A percentile compares a stretch with the other conserved stretches of the same genome.
Conservation (phyloP, 371 early-diverging fungal species). For the Syncephalastrum racemosum region DNA sequence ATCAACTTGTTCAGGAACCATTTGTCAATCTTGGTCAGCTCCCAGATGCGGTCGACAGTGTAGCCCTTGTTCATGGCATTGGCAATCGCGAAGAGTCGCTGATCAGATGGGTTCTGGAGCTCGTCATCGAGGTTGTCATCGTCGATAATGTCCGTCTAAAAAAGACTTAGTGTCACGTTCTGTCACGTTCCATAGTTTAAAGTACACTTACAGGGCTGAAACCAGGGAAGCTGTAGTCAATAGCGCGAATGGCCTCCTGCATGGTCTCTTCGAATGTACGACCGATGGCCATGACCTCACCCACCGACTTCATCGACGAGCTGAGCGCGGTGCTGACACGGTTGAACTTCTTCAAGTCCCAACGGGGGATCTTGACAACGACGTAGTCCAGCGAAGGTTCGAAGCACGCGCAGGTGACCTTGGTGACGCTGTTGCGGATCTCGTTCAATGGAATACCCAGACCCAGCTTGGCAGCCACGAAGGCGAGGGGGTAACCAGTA, state of each 20-base stretch:
- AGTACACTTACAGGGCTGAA: conserved; percentile 64
- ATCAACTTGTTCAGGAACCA: conserved; percentile 95
- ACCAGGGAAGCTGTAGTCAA: conserved; percentile 85
- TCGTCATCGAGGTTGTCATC: conserved; percentile 73
- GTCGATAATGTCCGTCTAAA: conserved; percentile 58
- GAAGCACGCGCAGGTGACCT: conserved; percentile 93
- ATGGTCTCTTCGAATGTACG: conserved; percentile 95
- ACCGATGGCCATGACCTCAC: conserved; percentile 97
- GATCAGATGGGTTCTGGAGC: conserved; percentile 83
- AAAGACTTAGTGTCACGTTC: not conserved
- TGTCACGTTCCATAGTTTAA: conserved; percentile 28
- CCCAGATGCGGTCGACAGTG: conserved; percentile 83
- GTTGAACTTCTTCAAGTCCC: conserved; percentile 95
- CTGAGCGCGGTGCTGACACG: conserved; percentile 86
- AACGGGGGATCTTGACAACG: conserved; percentile 95
- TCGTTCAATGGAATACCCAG: conserved; percentile 89
- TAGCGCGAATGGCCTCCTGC: conserved; percentile 93
- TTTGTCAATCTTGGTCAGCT: conserved; percentile 87
- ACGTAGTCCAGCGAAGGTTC: conserved; percentile 94
- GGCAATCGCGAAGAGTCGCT: conserved; percentile 90
- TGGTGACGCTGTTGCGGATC: conserved; percentile 89
- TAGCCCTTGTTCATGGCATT: conserved; percentile 84
- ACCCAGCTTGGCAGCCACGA: conserved; percentile 96
- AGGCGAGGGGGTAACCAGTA: conserved; percentile 96
- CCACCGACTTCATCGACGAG: conserved; percentile 93